These are phyloP conservation scores for Plasmodium reichenowi DNA, from an alignment of 169 alveolate species.

Conservation along the genomic window DNA sequence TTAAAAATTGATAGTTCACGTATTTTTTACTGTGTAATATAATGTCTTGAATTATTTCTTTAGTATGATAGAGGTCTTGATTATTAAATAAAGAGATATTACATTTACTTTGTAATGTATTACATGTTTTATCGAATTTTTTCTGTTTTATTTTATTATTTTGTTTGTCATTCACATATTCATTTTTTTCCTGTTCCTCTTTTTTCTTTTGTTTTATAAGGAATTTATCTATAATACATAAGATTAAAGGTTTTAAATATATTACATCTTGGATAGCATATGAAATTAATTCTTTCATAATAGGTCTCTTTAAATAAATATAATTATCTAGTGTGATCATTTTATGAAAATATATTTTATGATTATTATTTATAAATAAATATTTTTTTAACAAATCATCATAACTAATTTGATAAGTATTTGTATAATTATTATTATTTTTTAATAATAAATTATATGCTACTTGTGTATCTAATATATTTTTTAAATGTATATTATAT, in stretches of 20 bases:
- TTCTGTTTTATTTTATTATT: background rate
- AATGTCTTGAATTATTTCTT: conserved; percentile 11
- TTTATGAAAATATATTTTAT: conserved; percentile 68
- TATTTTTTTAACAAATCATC: conserved; percentile 51
- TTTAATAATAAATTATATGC: conserved; percentile 48
- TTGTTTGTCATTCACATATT: background rate
- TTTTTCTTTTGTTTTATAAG: background rate
- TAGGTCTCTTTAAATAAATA: conserved; percentile 57
- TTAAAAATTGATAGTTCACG: conserved; percentile 47
- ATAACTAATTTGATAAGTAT: conserved; percentile 55
- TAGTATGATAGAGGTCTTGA: conserved; percentile 3
- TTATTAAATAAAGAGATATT: background rate
- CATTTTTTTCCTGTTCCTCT: background rate
- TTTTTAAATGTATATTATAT: conserved; percentile 30
- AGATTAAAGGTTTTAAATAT: conserved; percentile 52
- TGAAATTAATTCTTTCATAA: conserved; percentile 31
- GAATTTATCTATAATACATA: conserved; percentile 6
- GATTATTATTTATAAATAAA: conserved; percentile 50
- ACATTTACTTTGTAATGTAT: background rate
- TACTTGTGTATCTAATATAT: conserved; percentile 58
- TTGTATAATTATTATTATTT: conserved; percentile 17
- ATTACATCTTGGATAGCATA: conserved; percentile 63
- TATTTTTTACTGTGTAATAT: conserved; percentile 27
- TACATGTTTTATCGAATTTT: background rate
- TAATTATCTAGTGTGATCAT: conserved; percentile 34